These are phyloP conservation scores for Stenogyne calaminthoides DNA, from an alignment of 305 asterid species.

Conservation along the genomic window DNA sequence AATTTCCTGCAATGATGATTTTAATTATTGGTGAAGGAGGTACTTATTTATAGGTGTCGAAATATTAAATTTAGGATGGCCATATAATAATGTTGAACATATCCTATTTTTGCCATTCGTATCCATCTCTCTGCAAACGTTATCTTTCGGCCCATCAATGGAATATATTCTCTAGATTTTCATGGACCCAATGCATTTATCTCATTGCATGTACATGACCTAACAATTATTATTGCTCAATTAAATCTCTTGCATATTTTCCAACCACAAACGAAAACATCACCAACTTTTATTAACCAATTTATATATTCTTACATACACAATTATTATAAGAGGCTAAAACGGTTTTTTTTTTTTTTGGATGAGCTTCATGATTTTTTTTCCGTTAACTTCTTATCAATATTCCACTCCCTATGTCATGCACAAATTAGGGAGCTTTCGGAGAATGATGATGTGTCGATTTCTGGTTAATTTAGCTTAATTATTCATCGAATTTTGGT, in stretches of 20 bases:
- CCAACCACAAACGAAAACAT: not conserved
- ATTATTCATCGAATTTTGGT: too few species aligned
- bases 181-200: slow-evolving; percentile 32
- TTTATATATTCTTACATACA: not conserved
- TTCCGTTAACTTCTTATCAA: too few species aligned
- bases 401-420: too few species aligned
- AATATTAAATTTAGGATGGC: not conserved
- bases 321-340: not conserved
- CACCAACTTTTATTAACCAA: not conserved
- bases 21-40: not conserved
- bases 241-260: not conserved
- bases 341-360: too few species aligned
- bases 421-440: too few species aligned
- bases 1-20: not conserved
- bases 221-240: not conserved
- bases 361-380: too few species aligned
- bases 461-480: too few species aligned
- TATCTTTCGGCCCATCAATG: not conserved
- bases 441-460: too few species aligned
- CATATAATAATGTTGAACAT: not conserved
- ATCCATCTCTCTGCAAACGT: too few species aligned
- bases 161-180: slow-evolving; percentile 43
- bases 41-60: slow-evolving; percentile 40
- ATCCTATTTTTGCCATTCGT: not conserved
- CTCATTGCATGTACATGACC: not conserved